Base-by-base conservation (phyloP, 176 grass and related monocot genomes). In the Microstegium vimineum region DNA sequence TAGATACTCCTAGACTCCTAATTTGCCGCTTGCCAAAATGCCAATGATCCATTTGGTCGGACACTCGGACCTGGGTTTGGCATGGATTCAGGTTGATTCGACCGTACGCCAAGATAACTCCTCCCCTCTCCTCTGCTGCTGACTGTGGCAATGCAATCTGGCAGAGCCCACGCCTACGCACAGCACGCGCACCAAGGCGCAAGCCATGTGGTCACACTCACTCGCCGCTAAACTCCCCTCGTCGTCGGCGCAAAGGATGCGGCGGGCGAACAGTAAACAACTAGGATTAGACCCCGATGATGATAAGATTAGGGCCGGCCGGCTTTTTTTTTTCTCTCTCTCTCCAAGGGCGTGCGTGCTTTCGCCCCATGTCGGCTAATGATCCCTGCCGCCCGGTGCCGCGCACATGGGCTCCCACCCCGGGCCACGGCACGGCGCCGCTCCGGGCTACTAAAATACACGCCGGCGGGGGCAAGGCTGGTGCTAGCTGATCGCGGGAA, bases 351-450 rank as follows among this genome's bases (percentile, higher is more conserved):
- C 40, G 41, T 35, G 4, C 43, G 18, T 9, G 30, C 47, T 23
- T 84, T 75, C 22, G 61, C 73, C 68, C 59, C 52, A 59, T 67
- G 68, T 80, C 75, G 28, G 46, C 63, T 82, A 82, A 79, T 74
- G 87, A 71, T 76, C 56, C 80, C 57, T 5, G 32, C 3, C 49
- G 1, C 3, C 41, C 35, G 41, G 0, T 54, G 73, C 12, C 73
- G 8, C 9, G 78, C 88, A 86, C 88, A 86, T 90, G 88, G 88
- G 72, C 73, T 78, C 85, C 83, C 10, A 79, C 83, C 88, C 59
- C 1, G 12, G 4, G 72, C 66, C 78, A 76, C 78, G 87, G 78
- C 87, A 82, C 33, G 83, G 71, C 83, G 88, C 78, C 78, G 78
- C 88, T 67, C 22, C 23, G 6, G 4, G 34, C 54, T 43, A 32